These are phyloP conservation scores for Rhododendron williamsianum DNA, from an alignment of 148 eudicot species.

Conservation along the genomic window DNA sequence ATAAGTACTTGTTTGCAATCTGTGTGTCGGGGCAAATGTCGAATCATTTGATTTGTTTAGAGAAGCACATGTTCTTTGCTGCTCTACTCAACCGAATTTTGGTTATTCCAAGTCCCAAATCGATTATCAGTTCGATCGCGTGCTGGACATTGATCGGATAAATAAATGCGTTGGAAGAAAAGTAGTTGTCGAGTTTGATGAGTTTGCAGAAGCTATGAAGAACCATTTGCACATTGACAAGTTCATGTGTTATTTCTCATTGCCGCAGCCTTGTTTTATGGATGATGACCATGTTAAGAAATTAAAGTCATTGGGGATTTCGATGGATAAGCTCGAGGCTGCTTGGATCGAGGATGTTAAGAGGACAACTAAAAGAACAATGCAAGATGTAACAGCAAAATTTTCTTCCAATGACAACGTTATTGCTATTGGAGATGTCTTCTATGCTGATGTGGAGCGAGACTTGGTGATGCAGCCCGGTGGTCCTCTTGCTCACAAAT, in stretches of 20 bases:
- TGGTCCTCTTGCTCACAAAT: slow-evolving; percentile 91
- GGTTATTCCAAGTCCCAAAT: slow-evolving; percentile 78
- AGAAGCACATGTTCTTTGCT: slow-evolving; percentile 98
- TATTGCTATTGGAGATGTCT: slow-evolving; percentile 92
- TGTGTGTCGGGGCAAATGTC: slow-evolving; percentile 96
- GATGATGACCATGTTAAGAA: slow-evolving; percentile 88
- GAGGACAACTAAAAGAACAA: slow-evolving; percentile 59
- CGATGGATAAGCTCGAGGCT: slow-evolving; percentile 66
- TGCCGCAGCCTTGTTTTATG: slow-evolving; percentile 59
- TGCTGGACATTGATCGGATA: slow-evolving; percentile 82
- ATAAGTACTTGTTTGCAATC: slow-evolving; percentile 73
- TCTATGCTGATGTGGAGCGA: slow-evolving; percentile 80
- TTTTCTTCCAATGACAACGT: slow-evolving; percentile 75
- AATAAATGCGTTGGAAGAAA: slow-evolving; percentile 79
- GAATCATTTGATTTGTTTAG: slow-evolving; percentile 87
- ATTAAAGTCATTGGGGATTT: slow-evolving; percentile 68
- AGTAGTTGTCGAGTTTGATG: slow-evolving; percentile 77
- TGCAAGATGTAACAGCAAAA: slow-evolving; percentile 52
- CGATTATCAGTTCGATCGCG: slow-evolving; percentile 65
- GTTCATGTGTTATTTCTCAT: slow-evolving; percentile 81
- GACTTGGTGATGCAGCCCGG: slow-evolving; percentile 97
- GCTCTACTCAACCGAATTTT: slow-evolving; percentile 70
- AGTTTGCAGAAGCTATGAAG: slow-evolving; percentile 63
- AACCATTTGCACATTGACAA: slow-evolving; percentile 60
- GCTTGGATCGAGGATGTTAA: slow-evolving; percentile 87